Evolutionary conservation across 202 grass and related monocot species (phyloP).

Genomic region (Saccharum hybrid): DNA sequence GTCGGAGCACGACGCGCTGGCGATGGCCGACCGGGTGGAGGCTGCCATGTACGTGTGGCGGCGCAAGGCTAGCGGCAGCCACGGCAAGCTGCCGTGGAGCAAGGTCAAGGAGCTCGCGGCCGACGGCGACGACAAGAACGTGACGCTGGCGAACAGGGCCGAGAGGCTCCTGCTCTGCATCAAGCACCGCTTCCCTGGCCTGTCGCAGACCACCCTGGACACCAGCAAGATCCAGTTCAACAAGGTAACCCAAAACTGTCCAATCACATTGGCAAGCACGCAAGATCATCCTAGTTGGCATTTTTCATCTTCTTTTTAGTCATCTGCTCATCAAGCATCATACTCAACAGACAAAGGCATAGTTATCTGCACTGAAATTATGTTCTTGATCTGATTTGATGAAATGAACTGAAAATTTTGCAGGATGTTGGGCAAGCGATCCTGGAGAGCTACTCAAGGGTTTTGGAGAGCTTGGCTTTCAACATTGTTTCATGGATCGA

Average conservation of each 20-base stretch:
- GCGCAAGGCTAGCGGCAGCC: slow-evolving; percentile 66
- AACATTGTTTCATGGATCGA: slow-evolving; percentile 90
- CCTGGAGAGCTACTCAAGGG: slow-evolving; percentile 96
- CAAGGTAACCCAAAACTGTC: slow-evolving; percentile 55
- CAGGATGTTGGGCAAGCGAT: slow-evolving; percentile 94
- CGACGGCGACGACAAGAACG: slow-evolving; percentile 68
- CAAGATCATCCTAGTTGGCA: neutral
- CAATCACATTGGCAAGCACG: neutral
- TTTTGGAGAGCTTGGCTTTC: slow-evolving; percentile 88
- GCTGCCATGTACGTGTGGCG: slow-evolving; percentile 96
- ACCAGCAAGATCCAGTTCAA: slow-evolving; percentile 98
- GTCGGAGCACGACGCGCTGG: slow-evolving; percentile 80
- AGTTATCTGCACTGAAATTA: neutral
- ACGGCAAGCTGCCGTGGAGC: slow-evolving; percentile 68
- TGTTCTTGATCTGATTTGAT: slow-evolving; percentile 26
- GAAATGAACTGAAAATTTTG: neutral
- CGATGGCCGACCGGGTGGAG: slow-evolving; percentile 80
- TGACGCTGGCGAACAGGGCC: slow-evolving; percentile 71
- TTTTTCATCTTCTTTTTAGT: neutral
- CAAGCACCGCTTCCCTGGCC: slow-evolving; percentile 80
- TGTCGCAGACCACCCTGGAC: slow-evolving; percentile 97
- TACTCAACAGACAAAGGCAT: neutral
- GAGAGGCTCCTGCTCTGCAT: slow-evolving; percentile 80
- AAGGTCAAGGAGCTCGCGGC: slow-evolving; percentile 76
- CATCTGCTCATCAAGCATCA: neutral